Conservation (phyloP, 495 filamentous ascomycete species). For the Neohortaea acidophila region DNA sequence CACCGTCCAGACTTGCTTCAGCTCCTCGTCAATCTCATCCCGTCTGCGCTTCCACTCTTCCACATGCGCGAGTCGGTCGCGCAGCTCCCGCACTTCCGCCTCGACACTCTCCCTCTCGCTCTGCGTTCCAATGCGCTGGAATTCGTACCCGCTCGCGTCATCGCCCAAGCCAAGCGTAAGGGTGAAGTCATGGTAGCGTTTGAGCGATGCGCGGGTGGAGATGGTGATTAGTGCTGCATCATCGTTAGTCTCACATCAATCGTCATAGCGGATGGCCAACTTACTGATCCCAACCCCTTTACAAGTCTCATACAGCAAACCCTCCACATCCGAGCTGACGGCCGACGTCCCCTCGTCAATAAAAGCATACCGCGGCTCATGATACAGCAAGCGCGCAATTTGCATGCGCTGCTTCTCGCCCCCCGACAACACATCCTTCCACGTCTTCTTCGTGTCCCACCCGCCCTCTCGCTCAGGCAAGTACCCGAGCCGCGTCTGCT, state of each 20-base stretch:
- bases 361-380: slow-evolving; percentile 85
- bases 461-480: slow-evolving; percentile 83
- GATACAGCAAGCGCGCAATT: slow-evolving; percentile 80
- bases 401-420: slow-evolving; percentile 97
- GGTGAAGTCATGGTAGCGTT: slow-evolving; percentile 86
- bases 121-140: slow-evolving; percentile 84
- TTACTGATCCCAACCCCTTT: slow-evolving; percentile 85
- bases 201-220: slow-evolving; percentile 78
- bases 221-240: slow-evolving; percentile 71
- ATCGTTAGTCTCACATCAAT: slow-evolving; percentile 3
- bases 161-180: slow-evolving; percentile 64
- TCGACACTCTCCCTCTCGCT: slow-evolving; percentile 82
- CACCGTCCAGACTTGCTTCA: slow-evolving; percentile 36
- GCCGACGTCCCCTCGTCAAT: slow-evolving; percentile 93
- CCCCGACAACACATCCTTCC: slow-evolving; percentile 92
- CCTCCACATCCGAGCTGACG: slow-evolving; percentile 87
- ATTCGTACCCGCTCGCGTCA: slow-evolving; percentile 54
- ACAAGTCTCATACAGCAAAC: slow-evolving; percentile 75
- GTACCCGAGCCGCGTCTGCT: slow-evolving; percentile 74
- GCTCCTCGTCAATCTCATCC: slow-evolving; percentile 58
- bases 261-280: slow-evolving; percentile 18
- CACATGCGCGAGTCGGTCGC: slow-evolving; percentile 61
- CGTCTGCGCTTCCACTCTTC: slow-evolving; percentile 68
- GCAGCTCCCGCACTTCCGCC: slow-evolving; percentile 70
- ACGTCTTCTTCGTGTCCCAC: slow-evolving; percentile 92